Conservation (phyloP, 371 early-diverging fungal genomes). For the Choanephora cucurbitarum region DNA sequence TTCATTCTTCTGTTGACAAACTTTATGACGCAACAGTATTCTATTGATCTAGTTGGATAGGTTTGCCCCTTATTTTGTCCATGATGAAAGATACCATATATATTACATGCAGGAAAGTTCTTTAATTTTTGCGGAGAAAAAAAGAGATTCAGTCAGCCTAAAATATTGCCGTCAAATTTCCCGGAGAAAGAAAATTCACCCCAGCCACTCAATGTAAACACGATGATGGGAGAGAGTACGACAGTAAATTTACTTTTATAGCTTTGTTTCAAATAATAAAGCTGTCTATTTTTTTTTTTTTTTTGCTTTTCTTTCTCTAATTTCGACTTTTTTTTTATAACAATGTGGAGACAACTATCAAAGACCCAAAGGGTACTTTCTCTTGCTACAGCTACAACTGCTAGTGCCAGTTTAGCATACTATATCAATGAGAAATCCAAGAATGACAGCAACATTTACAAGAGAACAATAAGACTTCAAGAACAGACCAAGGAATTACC, state of each 20-base stretch:
- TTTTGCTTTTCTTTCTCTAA: conserved; percentile 7
- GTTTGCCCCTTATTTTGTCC: no score
- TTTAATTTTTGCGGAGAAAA: no score
- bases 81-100: no score
- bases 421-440: conserved; percentile 26
- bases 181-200: neutral
- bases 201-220: conserved; percentile 21
- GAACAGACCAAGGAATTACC: conserved; percentile 17
- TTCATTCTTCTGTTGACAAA: no score
- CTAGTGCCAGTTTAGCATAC: conserved; percentile 38
- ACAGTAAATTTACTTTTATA: neutral
- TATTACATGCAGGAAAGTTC: no score
- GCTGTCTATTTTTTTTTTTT: conserved; percentile 5
- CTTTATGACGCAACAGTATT: no score
- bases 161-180: neutral
- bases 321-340: conserved; percentile 8
- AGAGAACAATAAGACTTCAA: conserved; percentile 18
- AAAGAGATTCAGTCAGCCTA: neutral
- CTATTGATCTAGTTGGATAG: no score
- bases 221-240: neutral
- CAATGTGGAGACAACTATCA: conserved; percentile 51
- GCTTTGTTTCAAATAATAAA: conserved; percentile 9
- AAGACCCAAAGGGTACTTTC: conserved; percentile 42
- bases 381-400: conserved; percentile 29
- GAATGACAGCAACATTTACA: conserved; percentile 20